Conservation (phyloP, 768 basidiomycete species). For the Mycena crocata region DNA sequence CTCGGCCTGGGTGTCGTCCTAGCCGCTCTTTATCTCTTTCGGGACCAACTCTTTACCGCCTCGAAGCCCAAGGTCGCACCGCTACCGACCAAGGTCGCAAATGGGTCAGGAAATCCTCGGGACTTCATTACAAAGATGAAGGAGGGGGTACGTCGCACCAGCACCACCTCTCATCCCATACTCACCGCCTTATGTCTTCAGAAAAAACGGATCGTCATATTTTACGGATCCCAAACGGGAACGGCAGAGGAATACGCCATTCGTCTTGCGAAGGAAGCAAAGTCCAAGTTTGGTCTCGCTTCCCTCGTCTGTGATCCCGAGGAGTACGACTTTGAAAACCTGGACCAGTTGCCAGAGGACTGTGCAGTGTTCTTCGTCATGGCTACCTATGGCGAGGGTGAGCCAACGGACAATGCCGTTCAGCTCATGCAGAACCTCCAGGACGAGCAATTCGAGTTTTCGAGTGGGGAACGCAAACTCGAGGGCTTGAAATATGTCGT, state of each 20-base stretch:
- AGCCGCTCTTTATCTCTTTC: conserved; percentile 85
- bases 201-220: conserved; percentile 98
- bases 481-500: conserved; percentile 93
- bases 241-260: conserved; percentile 99
- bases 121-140: conserved; percentile 97
- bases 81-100: conserved; percentile 58
- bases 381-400: conserved; percentile 99
- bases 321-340: conserved; percentile 98
- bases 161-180: conserved; percentile 9
- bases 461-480: conserved; percentile 79
- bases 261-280: conserved; percentile 97
- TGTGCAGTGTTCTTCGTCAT: conserved; percentile 93
- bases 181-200: conserved; percentile 45
- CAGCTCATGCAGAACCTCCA: conserved; percentile 92
- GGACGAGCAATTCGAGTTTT: conserved; percentile 90
- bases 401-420: conserved; percentile 98
- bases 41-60: conserved; percentile 80
- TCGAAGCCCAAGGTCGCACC: conserved; percentile 72
- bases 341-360: conserved; percentile 91
- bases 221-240: conserved; percentile 98
- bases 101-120: conserved; percentile 88
- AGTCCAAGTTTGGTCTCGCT: conserved; percentile 93
- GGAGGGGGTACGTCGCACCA: conserved; percentile 74
- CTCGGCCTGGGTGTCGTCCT: conserved; percentile 80
- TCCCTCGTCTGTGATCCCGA: conserved; percentile 98